A percentile compares a stretch with the other conserved stretches of the same genome.
Conservation (phyloP, 2,329 filamentous ascomycete genomes). For the Dactylellina leptospora region DNA sequence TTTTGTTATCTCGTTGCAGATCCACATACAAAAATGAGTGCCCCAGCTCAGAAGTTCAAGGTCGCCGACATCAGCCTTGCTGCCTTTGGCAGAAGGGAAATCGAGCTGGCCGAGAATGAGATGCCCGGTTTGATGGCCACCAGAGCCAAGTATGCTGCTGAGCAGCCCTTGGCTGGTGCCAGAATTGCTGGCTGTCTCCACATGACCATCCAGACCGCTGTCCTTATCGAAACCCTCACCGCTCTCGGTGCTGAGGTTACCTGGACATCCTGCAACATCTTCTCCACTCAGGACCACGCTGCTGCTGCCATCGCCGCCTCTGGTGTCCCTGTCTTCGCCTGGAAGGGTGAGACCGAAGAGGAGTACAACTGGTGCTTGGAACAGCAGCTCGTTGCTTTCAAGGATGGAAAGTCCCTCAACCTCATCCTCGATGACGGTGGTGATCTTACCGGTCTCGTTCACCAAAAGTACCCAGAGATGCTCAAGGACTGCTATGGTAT, state of each 20-base stretch:
- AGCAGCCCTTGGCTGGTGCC: slow-evolving; percentile 77
- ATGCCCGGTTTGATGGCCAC: slow-evolving; percentile 85
- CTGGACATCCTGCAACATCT: slow-evolving; percentile 99
- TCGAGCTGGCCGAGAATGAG: slow-evolving; percentile 87
- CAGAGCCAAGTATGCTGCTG: slow-evolving; percentile 84
- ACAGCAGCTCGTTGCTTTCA: slow-evolving; percentile 97
- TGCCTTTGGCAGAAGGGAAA: slow-evolving; percentile 98
- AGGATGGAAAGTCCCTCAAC: slow-evolving; percentile 95
- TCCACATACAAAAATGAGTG: slow-evolving; percentile 67
- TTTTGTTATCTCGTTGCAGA: neutral
- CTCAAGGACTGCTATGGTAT: slow-evolving; percentile 98
- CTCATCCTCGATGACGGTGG: slow-evolving; percentile 98
- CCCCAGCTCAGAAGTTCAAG: slow-evolving; percentile 93
- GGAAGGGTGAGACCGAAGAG: slow-evolving; percentile 96
- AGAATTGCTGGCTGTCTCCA: slow-evolving; percentile 96
- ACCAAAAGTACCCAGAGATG: slow-evolving; percentile 98
- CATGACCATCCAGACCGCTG: slow-evolving; percentile 99
- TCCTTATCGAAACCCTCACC: slow-evolving; percentile 95
- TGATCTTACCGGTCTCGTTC: slow-evolving; percentile 93
- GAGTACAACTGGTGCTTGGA: slow-evolving; percentile 99
- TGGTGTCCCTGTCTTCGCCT: slow-evolving; percentile 87
- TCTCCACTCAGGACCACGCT: slow-evolving; percentile 98
- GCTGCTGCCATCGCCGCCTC: slow-evolving; percentile 94
- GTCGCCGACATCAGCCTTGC: slow-evolving; percentile 97
- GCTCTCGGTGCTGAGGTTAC: slow-evolving; percentile 97